Percentiles rank a stretch among this genome's conserved stretches.
Conservation (phyloP, 2,329 filamentous ascomycete species). For the Pseudogymnoascus sp. region DNA sequence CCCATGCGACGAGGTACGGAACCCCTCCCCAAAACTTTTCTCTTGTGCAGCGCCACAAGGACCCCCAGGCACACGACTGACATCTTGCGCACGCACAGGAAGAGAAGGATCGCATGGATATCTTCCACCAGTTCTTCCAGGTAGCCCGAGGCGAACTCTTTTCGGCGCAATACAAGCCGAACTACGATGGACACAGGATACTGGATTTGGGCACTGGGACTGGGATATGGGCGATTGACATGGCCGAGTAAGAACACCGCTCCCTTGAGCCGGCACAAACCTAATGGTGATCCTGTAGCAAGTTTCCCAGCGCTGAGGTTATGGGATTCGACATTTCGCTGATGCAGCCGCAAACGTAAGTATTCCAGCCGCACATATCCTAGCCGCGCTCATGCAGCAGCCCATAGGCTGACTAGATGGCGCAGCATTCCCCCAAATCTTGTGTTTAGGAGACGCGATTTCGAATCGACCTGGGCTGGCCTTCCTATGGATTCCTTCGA, state of each 20-base stretch:
- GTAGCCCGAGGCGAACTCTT: constrained; percentile 46
- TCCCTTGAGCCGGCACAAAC: not conserved
- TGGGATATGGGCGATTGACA: constrained; percentile 84
- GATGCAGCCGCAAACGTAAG: constrained; percentile 50
- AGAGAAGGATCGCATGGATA: constrained; percentile 71
- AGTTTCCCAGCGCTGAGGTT: constrained; percentile 51
- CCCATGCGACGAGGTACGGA: constrained; percentile 66
- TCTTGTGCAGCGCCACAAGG: not conserved
- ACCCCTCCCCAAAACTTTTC: constrained; percentile 2
- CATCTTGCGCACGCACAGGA: constrained; percentile 34
- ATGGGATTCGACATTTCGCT: constrained; percentile 53
- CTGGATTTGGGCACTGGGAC: constrained; percentile 75
- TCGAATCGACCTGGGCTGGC: constrained; percentile 63
- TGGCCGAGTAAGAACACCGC: constrained; percentile 56
- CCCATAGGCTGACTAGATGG: constrained; percentile 21
- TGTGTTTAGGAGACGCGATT: constrained; percentile 63
- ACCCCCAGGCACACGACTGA: constrained; percentile 8
- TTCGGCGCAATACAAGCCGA: constrained; percentile 30
- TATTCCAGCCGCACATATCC: constrained; percentile 26
- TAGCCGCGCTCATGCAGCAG: constrained; percentile 27
- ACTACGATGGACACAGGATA: constrained; percentile 34
- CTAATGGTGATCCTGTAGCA: constrained; percentile 26
- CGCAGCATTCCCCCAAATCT: constrained; percentile 63
- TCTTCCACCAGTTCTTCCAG: constrained; percentile 70
- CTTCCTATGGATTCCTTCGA: constrained; percentile 43